A percentile compares a stretch with the other conserved stretches of the same genome.
These are phyloP conservation scores for Canariomyces notabilis DNA, from an alignment of 2,329 filamentous ascomycete genomes.

Conservation along the genomic window DNA sequence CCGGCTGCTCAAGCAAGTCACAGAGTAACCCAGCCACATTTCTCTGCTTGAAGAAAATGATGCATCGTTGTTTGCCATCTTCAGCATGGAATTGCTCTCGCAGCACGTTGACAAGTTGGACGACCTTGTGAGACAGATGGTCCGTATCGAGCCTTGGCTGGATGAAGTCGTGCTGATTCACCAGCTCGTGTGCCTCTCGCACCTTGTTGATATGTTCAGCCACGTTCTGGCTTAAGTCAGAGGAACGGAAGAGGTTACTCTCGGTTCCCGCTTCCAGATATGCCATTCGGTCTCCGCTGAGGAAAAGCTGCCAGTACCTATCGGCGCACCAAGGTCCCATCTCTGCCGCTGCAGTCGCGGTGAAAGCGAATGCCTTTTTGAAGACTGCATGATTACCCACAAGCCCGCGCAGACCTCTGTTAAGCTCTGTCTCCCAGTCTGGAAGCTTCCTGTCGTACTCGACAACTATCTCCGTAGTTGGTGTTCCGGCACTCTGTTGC, in stretches of 20 bases:
- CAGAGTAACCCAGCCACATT: constrained; percentile 70
- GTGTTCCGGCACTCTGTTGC: constrained; percentile 53
- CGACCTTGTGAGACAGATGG: constrained; percentile 68
- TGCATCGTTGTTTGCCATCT: constrained; percentile 58
- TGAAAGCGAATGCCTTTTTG: constrained; percentile 52
- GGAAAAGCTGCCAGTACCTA: constrained; percentile 66
- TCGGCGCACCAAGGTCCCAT: constrained; percentile 85
- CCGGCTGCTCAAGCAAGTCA: constrained; percentile 56
- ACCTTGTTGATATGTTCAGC: constrained; percentile 54
- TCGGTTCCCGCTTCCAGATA: constrained; percentile 56
- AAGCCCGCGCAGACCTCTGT: constrained; percentile 47
- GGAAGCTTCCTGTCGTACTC: constrained; percentile 47
- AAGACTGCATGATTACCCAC: constrained; percentile 44
- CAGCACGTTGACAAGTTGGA: constrained; percentile 57
- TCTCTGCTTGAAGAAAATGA: constrained; percentile 79
- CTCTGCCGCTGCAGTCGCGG: constrained; percentile 55
- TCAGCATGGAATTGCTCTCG: constrained; percentile 55
- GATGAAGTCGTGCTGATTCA: constrained; percentile 47
- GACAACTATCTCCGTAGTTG: constrained; percentile 52
- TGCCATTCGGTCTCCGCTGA: constrained; percentile 57
- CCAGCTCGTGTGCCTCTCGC: constrained; percentile 50
- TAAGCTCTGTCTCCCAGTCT: constrained; percentile 61
- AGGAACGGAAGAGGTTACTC: constrained; percentile 15
- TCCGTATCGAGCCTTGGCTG: constrained; percentile 28
- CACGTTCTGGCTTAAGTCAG: constrained; percentile 33